Percentiles rank a stretch among this genome's conserved stretches.
Conservation (phyloP, 1,284 basidiomycete genomes). For the Vanrija humicola region DNA sequence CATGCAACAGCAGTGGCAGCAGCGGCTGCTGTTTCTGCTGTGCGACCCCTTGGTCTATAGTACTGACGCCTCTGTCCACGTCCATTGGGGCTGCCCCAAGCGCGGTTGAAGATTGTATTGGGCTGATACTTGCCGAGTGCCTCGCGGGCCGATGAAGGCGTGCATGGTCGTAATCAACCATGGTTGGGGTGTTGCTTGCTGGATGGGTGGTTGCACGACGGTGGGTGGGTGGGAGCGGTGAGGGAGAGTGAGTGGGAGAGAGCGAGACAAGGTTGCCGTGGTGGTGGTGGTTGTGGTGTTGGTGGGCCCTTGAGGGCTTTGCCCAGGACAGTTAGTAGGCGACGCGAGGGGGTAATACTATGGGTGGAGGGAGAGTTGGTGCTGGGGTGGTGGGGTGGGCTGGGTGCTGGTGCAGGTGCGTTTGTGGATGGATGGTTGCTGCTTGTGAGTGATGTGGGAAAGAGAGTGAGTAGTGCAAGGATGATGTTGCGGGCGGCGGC, state of each 20-base stretch:
- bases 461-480: too few relatives aligned
- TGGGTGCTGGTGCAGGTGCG: not conserved
- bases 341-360: too few relatives aligned
- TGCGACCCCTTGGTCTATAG: not conserved
- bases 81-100: slow-evolving; percentile 5
- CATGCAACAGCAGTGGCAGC: not conserved
- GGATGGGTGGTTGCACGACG: not conserved
- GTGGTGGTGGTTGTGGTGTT: not conserved
- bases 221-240: not conserved
- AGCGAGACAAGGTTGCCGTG: not conserved
- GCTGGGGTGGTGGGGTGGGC: too few relatives aligned
- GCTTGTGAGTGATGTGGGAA: not conserved
- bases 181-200: not conserved
- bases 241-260: not conserved
- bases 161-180: slow-evolving; percentile 16
- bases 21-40: not conserved
- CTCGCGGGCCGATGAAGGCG: not conserved
- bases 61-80: slow-evolving; percentile 12
- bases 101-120: slow-evolving; percentile 4
- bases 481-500: too few relatives aligned
- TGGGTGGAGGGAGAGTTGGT: too few relatives aligned
- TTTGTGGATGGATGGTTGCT: not conserved
- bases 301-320: too few relatives aligned
- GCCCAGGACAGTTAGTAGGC: too few relatives aligned
- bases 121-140: slow-evolving; percentile 14